These are phyloP conservation scores for Peronospora farinosa DNA, from an alignment of 352 stramenopile genomes.

Conservation along the genomic window DNA sequence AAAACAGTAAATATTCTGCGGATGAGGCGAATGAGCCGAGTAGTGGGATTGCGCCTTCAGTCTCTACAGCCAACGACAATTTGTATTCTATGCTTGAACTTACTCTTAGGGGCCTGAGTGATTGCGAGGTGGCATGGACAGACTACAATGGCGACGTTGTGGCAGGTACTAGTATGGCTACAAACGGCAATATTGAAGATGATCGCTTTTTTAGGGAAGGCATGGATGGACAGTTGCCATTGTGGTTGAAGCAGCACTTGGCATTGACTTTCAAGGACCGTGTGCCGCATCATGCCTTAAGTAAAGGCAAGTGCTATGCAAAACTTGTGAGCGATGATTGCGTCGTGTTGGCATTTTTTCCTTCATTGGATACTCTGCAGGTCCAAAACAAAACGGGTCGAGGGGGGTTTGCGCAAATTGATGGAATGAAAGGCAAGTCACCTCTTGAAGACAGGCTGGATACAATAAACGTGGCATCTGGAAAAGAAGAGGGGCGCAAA, in stretches of 20 bases:
- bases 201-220: constrained; percentile 37
- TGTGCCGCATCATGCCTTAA: constrained; percentile 33
- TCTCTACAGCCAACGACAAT: constrained; percentile 71
- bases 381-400: constrained; percentile 33
- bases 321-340: constrained; percentile 71
- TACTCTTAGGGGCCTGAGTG: constrained; percentile 64
- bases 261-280: constrained; percentile 39
- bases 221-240: constrained; percentile 53
- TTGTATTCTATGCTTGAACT: constrained; percentile 85
- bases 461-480: constrained; percentile 5
- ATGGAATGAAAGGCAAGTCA: constrained; percentile 6
- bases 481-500: constrained; percentile 7
- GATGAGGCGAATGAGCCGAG: constrained; percentile 5
- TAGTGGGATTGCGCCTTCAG: constrained; percentile 2
- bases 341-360: constrained; percentile 75
- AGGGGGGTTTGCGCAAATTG: constrained; percentile 1
- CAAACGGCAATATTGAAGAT: constrained; percentile 25
- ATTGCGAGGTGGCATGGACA: constrained; percentile 84
- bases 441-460: constrained; percentile 8
- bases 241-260: constrained; percentile 64
- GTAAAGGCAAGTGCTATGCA: constrained; percentile 79
- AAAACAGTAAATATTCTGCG: constrained; percentile 25
- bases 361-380: constrained; percentile 53
- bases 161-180: constrained; percentile 6
- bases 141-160: constrained; percentile 55